Percentiles rank a stretch among this genome's conserved stretches.
phyloP scores from a whole-genome alignment of 371 early-diverging fungal genomes.

The Circinella umbellata region DNA sequence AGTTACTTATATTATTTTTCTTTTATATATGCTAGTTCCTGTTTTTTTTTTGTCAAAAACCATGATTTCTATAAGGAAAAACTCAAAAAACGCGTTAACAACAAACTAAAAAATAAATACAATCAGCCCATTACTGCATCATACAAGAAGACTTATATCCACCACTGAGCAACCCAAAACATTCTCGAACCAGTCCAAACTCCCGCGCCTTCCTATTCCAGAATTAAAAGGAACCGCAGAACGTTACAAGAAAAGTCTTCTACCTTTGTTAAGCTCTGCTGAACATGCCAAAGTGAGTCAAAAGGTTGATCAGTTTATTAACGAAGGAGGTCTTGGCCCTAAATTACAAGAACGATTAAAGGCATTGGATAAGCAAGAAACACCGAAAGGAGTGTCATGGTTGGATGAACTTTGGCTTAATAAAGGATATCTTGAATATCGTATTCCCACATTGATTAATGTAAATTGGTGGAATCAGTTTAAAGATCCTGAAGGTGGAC shows the following conservation, averaged over 20 bases:
- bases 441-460: conserved; percentile 82
- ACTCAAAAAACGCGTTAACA: too few species aligned
- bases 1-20: neutral
- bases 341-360: conserved; percentile 78
- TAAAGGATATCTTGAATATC: conserved; percentile 90
- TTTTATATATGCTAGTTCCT: neutral
- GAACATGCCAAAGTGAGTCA: conserved; percentile 59
- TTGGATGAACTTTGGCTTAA: conserved; percentile 87
- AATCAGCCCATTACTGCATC: neutral
- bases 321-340: conserved; percentile 60
- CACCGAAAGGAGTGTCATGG: conserved; percentile 68
- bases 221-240: conserved; percentile 70
- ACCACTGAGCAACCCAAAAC: conserved; percentile 35
- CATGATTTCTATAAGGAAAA: too few species aligned
- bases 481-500: conserved; percentile 62
- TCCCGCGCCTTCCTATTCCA: conserved; percentile 89
- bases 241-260: conserved; percentile 72
- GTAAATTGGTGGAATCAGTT: conserved; percentile 89
- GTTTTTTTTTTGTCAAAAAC: neutral
- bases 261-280: conserved; percentile 61
- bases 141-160: neutral
- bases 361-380: conserved; percentile 58
- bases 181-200: conserved; percentile 72
- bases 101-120: too few species aligned
- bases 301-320: conserved; percentile 69